Percentiles rank a stretch among this genome's conserved stretches.
Evolutionary conservation across 352 stramenopile genomes (phyloP).

Genomic region (Aphanomyces astaci): DNA sequence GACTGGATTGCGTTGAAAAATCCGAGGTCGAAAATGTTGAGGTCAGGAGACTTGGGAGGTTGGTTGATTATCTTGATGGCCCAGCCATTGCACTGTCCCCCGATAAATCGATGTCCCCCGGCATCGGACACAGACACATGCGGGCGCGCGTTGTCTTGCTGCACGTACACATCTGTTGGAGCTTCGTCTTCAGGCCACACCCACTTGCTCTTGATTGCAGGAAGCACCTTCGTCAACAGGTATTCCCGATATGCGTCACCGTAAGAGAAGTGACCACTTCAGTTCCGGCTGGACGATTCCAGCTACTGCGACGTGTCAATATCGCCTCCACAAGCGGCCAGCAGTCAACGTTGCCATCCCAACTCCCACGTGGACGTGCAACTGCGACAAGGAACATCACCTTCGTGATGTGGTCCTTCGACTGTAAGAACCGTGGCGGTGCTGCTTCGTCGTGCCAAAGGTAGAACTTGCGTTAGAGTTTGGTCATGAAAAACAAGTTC

Average conservation of each 20-base stretch:
- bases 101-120: no score
- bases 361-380: not conserved
- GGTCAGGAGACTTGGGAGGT: no score
- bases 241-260: not conserved
- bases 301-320: not conserved
- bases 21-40: not conserved
- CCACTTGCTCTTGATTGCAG: not conserved
- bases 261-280: not conserved
- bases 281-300: not conserved
- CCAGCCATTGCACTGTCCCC: no score
- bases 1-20: not conserved
- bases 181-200: not conserved
- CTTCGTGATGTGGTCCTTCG: not conserved
- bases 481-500: not conserved
- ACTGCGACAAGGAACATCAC: not conserved
- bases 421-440: not conserved
- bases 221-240: not conserved
- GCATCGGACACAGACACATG: no score
- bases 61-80: no score
- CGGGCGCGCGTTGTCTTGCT: not conserved
- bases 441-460: not conserved
- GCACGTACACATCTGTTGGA: not conserved
- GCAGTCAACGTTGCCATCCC: not conserved
- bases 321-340: not conserved
- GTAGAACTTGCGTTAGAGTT: not conserved